Evolutionary conservation across 2,329 filamentous ascomycete genomes (phyloP), one percentile per base, ranked within the genome.

Genomic region (Didymella keratinophila): DNA sequence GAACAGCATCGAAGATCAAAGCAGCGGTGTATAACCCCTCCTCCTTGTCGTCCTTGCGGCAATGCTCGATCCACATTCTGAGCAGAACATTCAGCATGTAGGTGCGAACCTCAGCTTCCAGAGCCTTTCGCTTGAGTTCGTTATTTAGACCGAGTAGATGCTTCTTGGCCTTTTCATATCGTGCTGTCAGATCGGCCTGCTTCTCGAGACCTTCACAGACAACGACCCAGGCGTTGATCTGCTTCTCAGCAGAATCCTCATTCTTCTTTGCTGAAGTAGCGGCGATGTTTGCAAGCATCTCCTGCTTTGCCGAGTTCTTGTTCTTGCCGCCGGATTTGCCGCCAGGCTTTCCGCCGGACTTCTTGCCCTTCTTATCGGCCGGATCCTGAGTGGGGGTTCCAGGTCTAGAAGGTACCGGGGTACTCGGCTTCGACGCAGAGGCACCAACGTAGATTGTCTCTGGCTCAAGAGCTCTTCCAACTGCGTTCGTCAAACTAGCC

Each of bases 401-500:
- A 25, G 57, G 57, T 39, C 57, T 55, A 1, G 57, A 60, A 12
- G 46, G 56, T 44, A 34, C 23, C n/a, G 50, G 45, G 16, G 59
- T 65, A 50, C 47, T 51, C 20, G 53, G 44, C 27, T 57, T 63
- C 47, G 53, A 51, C n/a, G 64, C 62, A n/a, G 53, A 48, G 27
- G 64, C 62, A n/a, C 71, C 70, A 20, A 84, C 81, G 1, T 88
- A 83, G 47, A 92, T 84, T 4, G 80, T 85, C 70, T 91, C 87
- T 0, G 87, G 87, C 23, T 89, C 81, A 5, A 91, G 80, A 2
- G 78, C 79, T 62, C 87, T 89, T 3, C 88, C 88, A 2, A 82
- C 79, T 0, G 86, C 80, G 56, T 87, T 88, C 0, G 87, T 90
- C 45, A 92, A 79, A 73, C 88, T 91, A 12, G 87, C 87, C 1